These are phyloP conservation scores for Oryza glaberrima DNA, from an alignment of 176 grass and related monocot species.

Conservation along the genomic window DNA sequence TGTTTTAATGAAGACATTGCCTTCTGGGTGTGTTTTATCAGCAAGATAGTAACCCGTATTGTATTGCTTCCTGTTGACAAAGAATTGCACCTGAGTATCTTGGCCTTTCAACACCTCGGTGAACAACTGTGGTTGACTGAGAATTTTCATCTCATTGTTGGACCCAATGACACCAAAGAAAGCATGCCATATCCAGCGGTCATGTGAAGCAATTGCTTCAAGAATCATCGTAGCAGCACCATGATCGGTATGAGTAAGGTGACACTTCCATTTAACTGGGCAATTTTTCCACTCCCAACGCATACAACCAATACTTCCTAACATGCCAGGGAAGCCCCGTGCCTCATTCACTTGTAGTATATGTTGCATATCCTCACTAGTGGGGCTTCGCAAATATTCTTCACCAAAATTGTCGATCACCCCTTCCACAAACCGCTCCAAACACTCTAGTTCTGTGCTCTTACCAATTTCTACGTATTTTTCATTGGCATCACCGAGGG, in stretches of 20 bases:
- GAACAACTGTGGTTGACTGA: constrained; percentile 19
- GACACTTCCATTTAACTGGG: constrained; percentile 43
- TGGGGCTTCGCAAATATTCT: constrained; percentile 43
- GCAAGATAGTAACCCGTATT: constrained; percentile 37
- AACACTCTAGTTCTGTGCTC: constrained; percentile 39
- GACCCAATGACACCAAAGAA: constrained; percentile 35
- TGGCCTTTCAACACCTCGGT: constrained; percentile 32
- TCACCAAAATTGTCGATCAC: constrained; percentile 42
- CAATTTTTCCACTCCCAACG: constrained; percentile 41
- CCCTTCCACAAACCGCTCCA: constrained; percentile 36
- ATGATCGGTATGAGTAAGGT: constrained; percentile 38
- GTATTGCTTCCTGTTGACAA: constrained; percentile 33
- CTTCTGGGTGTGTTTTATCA: constrained; percentile 31
- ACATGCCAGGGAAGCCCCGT: constrained; percentile 44
- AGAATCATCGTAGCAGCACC: constrained; percentile 26
- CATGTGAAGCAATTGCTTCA: constrained; percentile 44
- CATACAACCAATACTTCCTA: constrained; percentile 44
- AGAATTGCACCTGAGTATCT: constrained; percentile 25
- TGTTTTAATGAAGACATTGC: constrained; percentile 31
- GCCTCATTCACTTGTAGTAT: constrained; percentile 12
- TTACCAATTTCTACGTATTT: constrained; percentile 49
- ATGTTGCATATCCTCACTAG: constrained; percentile 14
- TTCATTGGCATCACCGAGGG: background rate
- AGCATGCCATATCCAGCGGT: constrained; percentile 45
- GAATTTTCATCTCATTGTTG: constrained; percentile 32